Percentiles rank a stretch among this genome's conserved stretches.
These are phyloP conservation scores for Lasiosphaeriaceae sp. DNA, from an alignment of 495 filamentous ascomycete genomes.

Conservation along the genomic window DNA sequence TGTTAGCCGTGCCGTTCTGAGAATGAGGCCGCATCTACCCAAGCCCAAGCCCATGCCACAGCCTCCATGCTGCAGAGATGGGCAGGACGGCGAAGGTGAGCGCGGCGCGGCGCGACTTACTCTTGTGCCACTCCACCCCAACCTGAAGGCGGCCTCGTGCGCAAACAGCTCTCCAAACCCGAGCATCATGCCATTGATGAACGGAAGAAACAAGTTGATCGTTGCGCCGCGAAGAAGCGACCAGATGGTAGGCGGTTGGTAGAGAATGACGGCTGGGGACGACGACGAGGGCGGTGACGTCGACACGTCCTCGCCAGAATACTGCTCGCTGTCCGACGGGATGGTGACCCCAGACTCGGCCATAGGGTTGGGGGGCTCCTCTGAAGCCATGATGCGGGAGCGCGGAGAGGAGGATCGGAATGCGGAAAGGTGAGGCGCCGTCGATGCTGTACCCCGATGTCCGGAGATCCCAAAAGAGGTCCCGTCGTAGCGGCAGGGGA, in stretches of 20 bases:
- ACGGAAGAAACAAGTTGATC: constrained; percentile 91
- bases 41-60: too few species aligned
- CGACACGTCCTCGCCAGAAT: constrained; percentile 65
- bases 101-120: constrained; percentile 55
- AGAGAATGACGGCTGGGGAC: constrained; percentile 74
- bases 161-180: constrained; percentile 96
- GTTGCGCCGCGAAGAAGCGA: constrained; percentile 80
- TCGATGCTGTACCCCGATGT: constrained; percentile 2
- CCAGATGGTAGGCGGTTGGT: constrained; percentile 83
- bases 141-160: constrained; percentile 86
- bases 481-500: neutral
- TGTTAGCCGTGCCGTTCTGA: neutral
- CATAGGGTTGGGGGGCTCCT: constrained; percentile 57
- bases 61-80: too few species aligned
- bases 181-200: constrained; percentile 97
- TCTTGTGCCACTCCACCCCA: constrained; percentile 92
- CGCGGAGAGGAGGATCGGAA: neutral
- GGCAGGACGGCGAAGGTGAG: too few species aligned
- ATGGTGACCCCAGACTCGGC: constrained; percentile 81
- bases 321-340: constrained; percentile 86
- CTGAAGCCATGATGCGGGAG: constrained; percentile 36
- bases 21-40: neutral
- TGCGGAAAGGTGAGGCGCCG: neutral
- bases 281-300: constrained; percentile 59
- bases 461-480: neutral